A percentile compares a stretch with the other conserved stretches of the same genome.
Conservation (phyloP, 345 rosid species). For the Ricinus communis region DNA sequence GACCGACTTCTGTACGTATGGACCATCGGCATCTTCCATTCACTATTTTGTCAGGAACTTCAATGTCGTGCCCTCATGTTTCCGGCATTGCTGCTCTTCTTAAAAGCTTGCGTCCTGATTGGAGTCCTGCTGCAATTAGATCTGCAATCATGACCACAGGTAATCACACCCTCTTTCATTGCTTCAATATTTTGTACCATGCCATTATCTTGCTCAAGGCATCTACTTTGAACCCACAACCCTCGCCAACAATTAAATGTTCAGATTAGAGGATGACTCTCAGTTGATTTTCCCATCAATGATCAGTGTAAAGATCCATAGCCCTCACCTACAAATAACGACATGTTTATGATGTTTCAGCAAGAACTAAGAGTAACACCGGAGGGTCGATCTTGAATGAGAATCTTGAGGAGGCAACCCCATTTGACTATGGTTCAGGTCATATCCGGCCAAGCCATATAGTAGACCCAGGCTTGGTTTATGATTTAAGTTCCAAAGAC, state of each 20-base stretch:
- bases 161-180: not conserved
- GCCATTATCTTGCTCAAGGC: not conserved
- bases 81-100: conserved; percentile 24
- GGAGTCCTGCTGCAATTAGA: conserved; percentile 29
- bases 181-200: no score
- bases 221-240: no score
- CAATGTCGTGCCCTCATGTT: conserved; percentile 47
- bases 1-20: conserved; percentile 50
- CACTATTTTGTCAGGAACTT: conserved; percentile 75
- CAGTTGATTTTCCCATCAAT: no score
- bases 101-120: conserved; percentile 16
- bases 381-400: not conserved
- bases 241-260: no score
- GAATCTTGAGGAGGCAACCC: not conserved
- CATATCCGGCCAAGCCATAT: conserved; percentile 16
- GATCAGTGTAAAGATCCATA: no score
- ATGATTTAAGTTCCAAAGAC: conserved; percentile 14
- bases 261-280: no score
- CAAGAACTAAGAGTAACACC: not conserved
- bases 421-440: conserved; percentile 20
- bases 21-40: conserved; percentile 59
- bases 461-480: conserved; percentile 27
- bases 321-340: no score
- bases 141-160: conserved; percentile 30
- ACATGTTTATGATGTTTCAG: conserved; percentile 10